Conservation (phyloP, 164 flowering plant species). For the Berberis vulgaris region DNA sequence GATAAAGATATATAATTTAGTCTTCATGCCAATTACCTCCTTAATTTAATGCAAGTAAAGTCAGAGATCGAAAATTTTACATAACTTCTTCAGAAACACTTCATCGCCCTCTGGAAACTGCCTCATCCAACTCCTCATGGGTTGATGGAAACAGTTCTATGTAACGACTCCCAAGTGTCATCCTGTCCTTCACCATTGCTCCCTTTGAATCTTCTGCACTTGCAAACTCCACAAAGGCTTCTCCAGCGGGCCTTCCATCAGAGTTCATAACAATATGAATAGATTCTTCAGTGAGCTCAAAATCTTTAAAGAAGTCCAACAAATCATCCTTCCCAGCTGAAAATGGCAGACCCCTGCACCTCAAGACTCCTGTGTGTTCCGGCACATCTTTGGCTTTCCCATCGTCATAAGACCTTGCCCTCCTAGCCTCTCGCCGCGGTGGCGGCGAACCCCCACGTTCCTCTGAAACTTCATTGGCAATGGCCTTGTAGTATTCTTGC, state of each 20-base stretch:
- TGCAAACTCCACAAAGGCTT: conserved; percentile 83
- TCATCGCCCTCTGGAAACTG: conserved; percentile 58
- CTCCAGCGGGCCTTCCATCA: conserved; percentile 82
- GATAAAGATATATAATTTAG: neutral
- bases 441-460: conserved; percentile 46
- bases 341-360: conserved; percentile 85
- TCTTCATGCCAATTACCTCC: no score
- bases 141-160: conserved; percentile 82
- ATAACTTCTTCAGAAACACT: neutral
- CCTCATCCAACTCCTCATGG: conserved; percentile 62
- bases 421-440: conserved; percentile 36
- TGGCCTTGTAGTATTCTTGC: conserved; percentile 84
- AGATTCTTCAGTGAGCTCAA: conserved; percentile 53
- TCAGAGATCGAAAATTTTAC: neutral
- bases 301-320: conserved; percentile 75
- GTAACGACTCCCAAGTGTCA: conserved; percentile 82
- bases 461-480: conserved; percentile 72
- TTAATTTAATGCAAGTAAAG: neutral
- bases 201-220: conserved; percentile 72
- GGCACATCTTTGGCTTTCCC: conserved; percentile 36
- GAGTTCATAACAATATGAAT: conserved; percentile 50
- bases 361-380: conserved; percentile 67
- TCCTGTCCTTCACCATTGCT: conserved; percentile 85
- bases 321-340: conserved; percentile 77
- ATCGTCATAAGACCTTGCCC: conserved; percentile 52